A percentile compares a stretch with the other conserved stretches of the same genome.
phyloP scores from a whole-genome alignment of 2,329 filamentous ascomycete species.

The Calonectria hawksworthii region DNA sequence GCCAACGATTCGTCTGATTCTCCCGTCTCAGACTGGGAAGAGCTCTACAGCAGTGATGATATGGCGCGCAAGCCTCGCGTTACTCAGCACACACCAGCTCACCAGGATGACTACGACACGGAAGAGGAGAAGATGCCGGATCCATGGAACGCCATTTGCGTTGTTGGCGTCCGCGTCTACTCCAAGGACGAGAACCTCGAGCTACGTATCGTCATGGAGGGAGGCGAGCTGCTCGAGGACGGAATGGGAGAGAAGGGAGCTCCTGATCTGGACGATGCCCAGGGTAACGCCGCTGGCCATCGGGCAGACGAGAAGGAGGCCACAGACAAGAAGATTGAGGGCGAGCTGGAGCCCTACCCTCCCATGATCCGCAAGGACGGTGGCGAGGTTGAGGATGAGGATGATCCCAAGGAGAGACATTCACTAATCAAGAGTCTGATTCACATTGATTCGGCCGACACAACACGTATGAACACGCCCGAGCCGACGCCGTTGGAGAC shows the following conservation, averaged over 20 bases:
- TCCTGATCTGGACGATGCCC: constrained; percentile 69
- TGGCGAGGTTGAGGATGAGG: constrained; percentile 37
- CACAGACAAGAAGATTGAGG: constrained; percentile 23
- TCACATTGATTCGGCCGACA: constrained; percentile 47
- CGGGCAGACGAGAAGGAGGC: constrained; percentile 45
- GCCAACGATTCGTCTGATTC: constrained; percentile 71
- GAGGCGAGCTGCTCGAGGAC: constrained; percentile 65
- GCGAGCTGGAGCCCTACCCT: constrained; percentile 33
- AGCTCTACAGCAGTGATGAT: constrained; percentile 71
- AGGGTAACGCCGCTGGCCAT: constrained; percentile 67
- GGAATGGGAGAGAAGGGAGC: constrained; percentile 71
- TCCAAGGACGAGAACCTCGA: constrained; percentile 69
- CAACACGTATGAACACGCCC: constrained; percentile 49
- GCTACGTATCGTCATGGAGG: constrained; percentile 69
- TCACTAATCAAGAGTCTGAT: constrained; percentile 46
- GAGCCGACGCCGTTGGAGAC: constrained; percentile 48
- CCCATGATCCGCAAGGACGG: constrained; percentile 46
- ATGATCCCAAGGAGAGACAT: constrained; percentile 33
- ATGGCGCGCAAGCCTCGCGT: constrained; percentile 65
- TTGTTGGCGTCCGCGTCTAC: constrained; percentile 73
- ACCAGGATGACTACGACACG: constrained; percentile 61
- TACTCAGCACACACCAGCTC: constrained; percentile 50
- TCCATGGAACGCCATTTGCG: constrained; percentile 74
- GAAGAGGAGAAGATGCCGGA: constrained; percentile 70
- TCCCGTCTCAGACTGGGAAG: constrained; percentile 71